These are phyloP conservation scores for Eragrostis tef DNA, from an alignment of 202 grass and related monocot genomes.

Conservation along the genomic window DNA sequence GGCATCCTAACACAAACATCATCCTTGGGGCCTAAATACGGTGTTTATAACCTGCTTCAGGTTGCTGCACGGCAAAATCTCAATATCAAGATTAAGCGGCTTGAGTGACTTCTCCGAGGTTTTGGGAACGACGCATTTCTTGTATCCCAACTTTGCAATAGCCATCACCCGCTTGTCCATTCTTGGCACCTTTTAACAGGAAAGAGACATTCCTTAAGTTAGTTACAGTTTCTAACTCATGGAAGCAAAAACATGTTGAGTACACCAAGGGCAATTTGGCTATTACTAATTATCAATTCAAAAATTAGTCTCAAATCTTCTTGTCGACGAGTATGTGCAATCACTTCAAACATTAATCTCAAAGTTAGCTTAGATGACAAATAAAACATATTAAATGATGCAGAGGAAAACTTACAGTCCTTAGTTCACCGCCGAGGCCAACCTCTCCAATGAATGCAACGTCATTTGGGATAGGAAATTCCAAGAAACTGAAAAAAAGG, in stretches of 20 bases:
- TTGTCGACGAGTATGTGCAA: too few species aligned
- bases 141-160: conserved; percentile 77
- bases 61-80: conserved; percentile 75
- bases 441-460: conserved; percentile 95
- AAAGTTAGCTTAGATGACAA: neutral
- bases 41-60: conserved; percentile 85
- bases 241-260: neutral
- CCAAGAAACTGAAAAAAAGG: conserved; percentile 79
- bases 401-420: conserved; percentile 65
- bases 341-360: conserved; percentile 6
- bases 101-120: conserved; percentile 61
- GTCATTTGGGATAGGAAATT: conserved; percentile 87
- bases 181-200: conserved; percentile 71
- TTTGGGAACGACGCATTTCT: conserved; percentile 78
- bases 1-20: neutral
- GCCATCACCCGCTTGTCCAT: conserved; percentile 88
- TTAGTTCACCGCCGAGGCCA: conserved; percentile 88
- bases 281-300: neutral
- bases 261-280: neutral
- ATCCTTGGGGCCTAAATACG: conserved; percentile 45
- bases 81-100: conserved; percentile 54
- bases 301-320: neutral
- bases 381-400: conserved; percentile 38
- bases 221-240: neutral
- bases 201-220: conserved; percentile 33